Evolutionary conservation across 2,329 filamentous ascomycete species (phyloP).

Genomic region (Alternaria tenuissima): DNA sequence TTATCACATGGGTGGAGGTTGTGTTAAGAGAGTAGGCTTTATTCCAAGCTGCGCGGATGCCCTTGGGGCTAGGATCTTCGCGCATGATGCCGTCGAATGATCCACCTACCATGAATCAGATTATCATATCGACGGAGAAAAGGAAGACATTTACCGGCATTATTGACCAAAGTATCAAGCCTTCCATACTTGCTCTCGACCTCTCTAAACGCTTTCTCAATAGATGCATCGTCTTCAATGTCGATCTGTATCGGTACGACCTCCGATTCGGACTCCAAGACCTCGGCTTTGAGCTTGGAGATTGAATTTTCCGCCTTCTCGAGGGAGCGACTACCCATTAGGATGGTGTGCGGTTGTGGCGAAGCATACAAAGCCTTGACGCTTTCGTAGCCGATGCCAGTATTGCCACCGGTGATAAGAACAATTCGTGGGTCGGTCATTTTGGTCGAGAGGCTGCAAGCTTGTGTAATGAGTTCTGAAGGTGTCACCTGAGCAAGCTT

Average conservation of each 20-base stretch:
- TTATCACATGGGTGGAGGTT: conserved; percentile 51
- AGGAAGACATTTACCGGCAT: conserved; percentile 56
- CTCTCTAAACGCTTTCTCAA: conserved; percentile 56
- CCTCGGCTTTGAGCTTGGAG: conserved; percentile 51
- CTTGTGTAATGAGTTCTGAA: neutral
- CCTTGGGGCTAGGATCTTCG: conserved; percentile 31
- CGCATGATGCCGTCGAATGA: conserved; percentile 54
- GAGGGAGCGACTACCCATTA: conserved; percentile 63
- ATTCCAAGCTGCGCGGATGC: conserved; percentile 50
- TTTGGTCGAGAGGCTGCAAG: neutral
- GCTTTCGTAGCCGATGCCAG: conserved; percentile 66
- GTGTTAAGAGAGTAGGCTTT: conserved; percentile 52
- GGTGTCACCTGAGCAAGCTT: neutral
- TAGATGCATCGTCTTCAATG: conserved; percentile 62
- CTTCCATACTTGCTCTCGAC: conserved; percentile 55
- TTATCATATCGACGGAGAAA: neutral
- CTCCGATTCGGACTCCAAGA: conserved; percentile 52
- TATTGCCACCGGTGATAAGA: conserved; percentile 70
- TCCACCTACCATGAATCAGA: conserved; percentile 48
- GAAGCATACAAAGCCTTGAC: conserved; percentile 64
- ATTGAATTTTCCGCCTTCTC: conserved; percentile 57
- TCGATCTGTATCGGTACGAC: conserved; percentile 62
- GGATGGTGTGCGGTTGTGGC: conserved; percentile 59
- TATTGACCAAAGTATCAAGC: conserved; percentile 66
- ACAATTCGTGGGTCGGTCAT: conserved; percentile 52